A percentile compares a stretch with the other conserved stretches of the same genome.
Conservation (phyloP, 306 rosid species). For the Arachis stenosperma region DNA sequence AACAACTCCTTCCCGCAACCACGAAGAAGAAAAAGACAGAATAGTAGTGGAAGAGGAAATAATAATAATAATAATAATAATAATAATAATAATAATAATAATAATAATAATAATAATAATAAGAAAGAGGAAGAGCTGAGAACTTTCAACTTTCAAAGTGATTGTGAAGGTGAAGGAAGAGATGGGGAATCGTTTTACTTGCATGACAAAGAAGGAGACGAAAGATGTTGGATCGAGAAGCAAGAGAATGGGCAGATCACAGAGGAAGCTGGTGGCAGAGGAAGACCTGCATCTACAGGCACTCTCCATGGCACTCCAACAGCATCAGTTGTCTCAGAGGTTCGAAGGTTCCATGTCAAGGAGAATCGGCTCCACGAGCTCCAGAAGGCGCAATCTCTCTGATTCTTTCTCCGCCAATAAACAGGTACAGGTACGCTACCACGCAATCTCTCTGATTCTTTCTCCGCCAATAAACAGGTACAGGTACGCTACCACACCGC, state of each 20-base stretch:
- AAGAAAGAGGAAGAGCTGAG: no score
- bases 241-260: slow-evolving; percentile 87
- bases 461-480: slow-evolving; percentile 70
- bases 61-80: neutral
- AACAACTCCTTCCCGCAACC: slow-evolving; percentile 30
- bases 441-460: slow-evolving; percentile 58
- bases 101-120: neutral
- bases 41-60: neutral
- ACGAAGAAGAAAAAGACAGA: neutral
- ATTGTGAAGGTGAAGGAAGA: neutral
- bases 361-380: slow-evolving; percentile 85
- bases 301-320: slow-evolving; percentile 87
- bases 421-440: slow-evolving; percentile 50
- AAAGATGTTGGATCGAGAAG: slow-evolving; percentile 88
- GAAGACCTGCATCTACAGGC: slow-evolving; percentile 95
- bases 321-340: slow-evolving; percentile 94
- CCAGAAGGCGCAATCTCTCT: slow-evolving; percentile 64
- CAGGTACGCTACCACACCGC: no score
- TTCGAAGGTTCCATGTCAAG: slow-evolving; percentile 97
- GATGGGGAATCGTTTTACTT: slow-evolving; percentile 91
- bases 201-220: slow-evolving; percentile 78
- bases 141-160: no score
- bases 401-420: slow-evolving; percentile 65
- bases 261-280: slow-evolving; percentile 77
- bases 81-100: neutral